phyloP scores from a whole-genome alignment of 2,329 filamentous ascomycete species.

The Fusarium longipes region DNA sequence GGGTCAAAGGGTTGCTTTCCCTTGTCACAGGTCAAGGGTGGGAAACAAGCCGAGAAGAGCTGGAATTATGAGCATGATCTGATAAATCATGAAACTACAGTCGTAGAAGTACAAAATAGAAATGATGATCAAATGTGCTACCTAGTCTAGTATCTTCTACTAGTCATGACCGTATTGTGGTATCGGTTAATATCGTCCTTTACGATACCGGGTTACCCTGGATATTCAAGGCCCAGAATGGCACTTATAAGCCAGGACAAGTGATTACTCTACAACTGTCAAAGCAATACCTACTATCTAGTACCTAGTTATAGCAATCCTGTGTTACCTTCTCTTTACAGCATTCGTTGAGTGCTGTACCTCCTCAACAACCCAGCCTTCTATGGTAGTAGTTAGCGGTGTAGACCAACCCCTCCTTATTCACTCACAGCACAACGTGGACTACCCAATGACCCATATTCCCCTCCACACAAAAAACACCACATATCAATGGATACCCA shows the following conservation, averaged over 20 bases:
- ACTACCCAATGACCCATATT: constrained; percentile 15
- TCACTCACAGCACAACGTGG: not conserved
- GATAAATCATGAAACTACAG: constrained; percentile 5
- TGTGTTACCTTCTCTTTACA: constrained; percentile 2
- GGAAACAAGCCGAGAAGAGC: not conserved
- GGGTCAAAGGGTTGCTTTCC: not conserved
- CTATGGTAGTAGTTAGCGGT: constrained; percentile 18
- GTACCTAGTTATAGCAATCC: not conserved
- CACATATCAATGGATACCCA: constrained; percentile 12
- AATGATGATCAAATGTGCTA: not conserved
- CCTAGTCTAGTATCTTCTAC: not conserved
- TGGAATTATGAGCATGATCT: constrained; percentile 9
- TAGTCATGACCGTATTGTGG: not conserved
- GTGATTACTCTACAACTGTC: not conserved
- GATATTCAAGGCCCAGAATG: not conserved
- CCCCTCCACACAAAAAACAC: constrained; percentile 29
- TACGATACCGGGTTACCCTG: constrained; percentile 1
- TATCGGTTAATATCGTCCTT: not conserved
- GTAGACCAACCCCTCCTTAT: constrained; percentile 24
- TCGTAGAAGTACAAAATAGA: not conserved
- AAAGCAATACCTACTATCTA: not conserved
- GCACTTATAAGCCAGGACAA: not conserved
- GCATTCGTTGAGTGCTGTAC: not conserved
- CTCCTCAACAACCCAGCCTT: constrained; percentile 1
- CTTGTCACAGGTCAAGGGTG: constrained; percentile 14